Conservation (phyloP, 345 rosid species). For the Reutealis trisperma region DNA sequence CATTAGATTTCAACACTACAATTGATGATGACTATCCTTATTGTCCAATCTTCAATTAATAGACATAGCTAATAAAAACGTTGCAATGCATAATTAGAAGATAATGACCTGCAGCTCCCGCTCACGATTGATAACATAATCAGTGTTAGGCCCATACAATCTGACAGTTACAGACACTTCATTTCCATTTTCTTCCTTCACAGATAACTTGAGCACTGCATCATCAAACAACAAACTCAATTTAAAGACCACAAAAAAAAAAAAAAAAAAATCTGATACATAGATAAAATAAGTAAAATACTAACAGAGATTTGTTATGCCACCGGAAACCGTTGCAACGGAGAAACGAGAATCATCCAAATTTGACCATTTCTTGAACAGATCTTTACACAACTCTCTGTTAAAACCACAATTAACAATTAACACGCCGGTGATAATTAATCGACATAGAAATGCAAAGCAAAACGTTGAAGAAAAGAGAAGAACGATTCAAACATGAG, state of each 20-base stretch:
- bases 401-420: constrained; percentile 10
- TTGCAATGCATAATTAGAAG: neutral
- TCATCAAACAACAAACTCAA: neutral
- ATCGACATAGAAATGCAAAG: neutral
- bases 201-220: constrained; percentile 84
- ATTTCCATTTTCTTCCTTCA: constrained; percentile 59
- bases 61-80: neutral
- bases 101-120: constrained; percentile 65
- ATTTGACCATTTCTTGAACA: constrained; percentile 74
- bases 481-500: constrained; percentile 53
- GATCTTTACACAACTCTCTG: constrained; percentile 82
- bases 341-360: constrained; percentile 65
- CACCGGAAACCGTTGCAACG: constrained; percentile 81
- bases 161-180: constrained; percentile 65
- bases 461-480: neutral
- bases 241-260: neutral
- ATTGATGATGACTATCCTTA: neutral
- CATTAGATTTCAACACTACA: neutral
- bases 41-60: neutral
- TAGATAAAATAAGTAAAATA: neutral
- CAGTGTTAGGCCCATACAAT: constrained; percentile 92
- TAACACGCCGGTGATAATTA: no score
- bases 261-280: neutral
- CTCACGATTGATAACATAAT: constrained; percentile 77
- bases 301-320: constrained; percentile 93